Evolutionary conservation across 345 rosid species (phyloP), one percentile per base, ranked within the genome.

Genomic region (Arabidopsis suecica): DNA sequence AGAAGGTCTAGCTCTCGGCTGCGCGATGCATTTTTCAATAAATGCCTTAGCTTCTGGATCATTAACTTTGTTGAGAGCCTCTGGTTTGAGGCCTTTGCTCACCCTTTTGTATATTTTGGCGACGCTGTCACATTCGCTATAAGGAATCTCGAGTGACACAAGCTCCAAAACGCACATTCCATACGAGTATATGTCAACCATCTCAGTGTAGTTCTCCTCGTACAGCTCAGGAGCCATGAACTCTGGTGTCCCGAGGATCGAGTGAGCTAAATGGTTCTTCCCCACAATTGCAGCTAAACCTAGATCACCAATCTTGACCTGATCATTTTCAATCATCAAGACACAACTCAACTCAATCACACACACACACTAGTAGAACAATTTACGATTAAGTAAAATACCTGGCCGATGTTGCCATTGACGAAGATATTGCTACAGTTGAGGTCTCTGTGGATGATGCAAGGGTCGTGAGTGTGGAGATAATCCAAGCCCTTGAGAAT

Each of bases 141-240:
- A 93, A 4, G 98, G 98, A 33, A 90, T 86, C 72, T 93, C 90
- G 61, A 84, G 65, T 3, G 91, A 81, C 32, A 86, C 96, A 85
- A 93, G 88, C 85, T 93, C 98, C 11, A 89, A 77, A 18, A 90
- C 88, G 63, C 96, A 90, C 98, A 90, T 84, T 8, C 98, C 98
- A 55, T 87, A 90, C 3, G 96, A 88, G 83, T 93, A 93, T 5
- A 93, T 86, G 74, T 93, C 98, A 20, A 93, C 89, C 34, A 79
- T 59, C 77, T 93, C 98, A 0, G 96, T 93, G 80, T 90, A 93
- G 55, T 84, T 80, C 80, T 90, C 98, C 2, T 93, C 95, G 34
- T 90, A 93, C 0, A 93, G 84, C 86, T 93, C 98, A 1, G 98
- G 98, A 3, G 98, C 98, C 98, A 93, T 90, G 69, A 85, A 93